These are phyloP conservation scores for Elongisporangium senticosum DNA, from an alignment of 352 stramenopile genomes.

Conservation along the genomic window DNA sequence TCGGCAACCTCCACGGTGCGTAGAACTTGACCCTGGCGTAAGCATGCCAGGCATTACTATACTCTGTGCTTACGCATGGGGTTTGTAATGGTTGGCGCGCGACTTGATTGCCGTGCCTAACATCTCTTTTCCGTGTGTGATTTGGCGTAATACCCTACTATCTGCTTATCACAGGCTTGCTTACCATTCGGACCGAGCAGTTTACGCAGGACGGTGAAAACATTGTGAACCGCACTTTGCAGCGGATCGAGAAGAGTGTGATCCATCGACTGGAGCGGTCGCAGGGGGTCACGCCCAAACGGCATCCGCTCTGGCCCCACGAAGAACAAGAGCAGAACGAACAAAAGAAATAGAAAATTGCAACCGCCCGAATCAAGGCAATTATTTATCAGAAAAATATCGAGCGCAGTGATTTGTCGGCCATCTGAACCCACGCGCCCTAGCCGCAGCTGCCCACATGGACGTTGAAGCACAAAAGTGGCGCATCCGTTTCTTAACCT, in stretches of 20 bases:
- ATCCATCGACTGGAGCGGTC: constrained; percentile 37
- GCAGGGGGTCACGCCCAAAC: constrained; percentile 27
- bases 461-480: not conserved
- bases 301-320: constrained; percentile 37
- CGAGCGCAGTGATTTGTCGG: not conserved
- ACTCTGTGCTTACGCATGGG: not conserved
- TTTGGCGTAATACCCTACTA: not conserved
- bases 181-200: constrained; percentile 94
- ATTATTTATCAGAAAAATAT: not conserved
- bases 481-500: not conserved
- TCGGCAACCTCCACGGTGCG: constrained; percentile 93
- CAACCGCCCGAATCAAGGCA: not conserved
- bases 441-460: not conserved
- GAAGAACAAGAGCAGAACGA: not conserved
- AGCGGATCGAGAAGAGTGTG: constrained; percentile 60
- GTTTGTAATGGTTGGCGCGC: not conserved
- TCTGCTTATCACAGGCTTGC: constrained; percentile 63
- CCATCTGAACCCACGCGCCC: not conserved
- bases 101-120: not conserved
- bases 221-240: constrained; percentile 59
- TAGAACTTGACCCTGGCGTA: not conserved
- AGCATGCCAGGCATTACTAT: not conserved
- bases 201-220: constrained; percentile 61
- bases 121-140: constrained; percentile 1
- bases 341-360: not conserved